Base-by-base conservation (phyloP, 176 grass and related monocot species). In the Thinopyrum elongatum region DNA sequence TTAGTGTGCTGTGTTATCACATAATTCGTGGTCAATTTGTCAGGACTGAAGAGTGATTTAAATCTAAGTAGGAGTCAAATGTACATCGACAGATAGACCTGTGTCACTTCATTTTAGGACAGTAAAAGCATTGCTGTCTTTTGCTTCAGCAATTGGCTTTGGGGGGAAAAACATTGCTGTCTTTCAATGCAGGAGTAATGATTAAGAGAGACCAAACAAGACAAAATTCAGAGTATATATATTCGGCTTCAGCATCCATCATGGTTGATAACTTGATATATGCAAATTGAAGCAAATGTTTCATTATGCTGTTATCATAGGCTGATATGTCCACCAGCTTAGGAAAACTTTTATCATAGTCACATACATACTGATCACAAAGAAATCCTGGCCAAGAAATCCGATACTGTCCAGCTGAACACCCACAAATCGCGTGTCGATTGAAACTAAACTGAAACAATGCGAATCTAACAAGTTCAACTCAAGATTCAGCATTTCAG, bases 221-320 rank as follows among this genome's bases (percentile, higher is more conserved):
- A 53, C 16, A 53, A 55, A 85, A 68, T 76, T n/a, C 35, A 83
- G 35, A 26, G 33, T 60, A 57, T 3, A 12, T 55, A 36, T 59
- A 10, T 19, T 70, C 4, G 17, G 26, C 26, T 10, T 64, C 31
- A 67, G 11, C 11, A 76, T 82, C 76, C 2, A 55, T 55, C 14
- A 51, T 51, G 47, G 47, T 51, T 33, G 0, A 66, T 66, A 33
- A 60, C 7, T 70, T 38, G 10, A 12, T 38, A 53, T 38, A 39
- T 42, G 22, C n/a, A 79, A 82, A 78, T 7, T 31, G 41, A 86
- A 86, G n/a, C 22, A 78, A 82, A 17, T 65, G 58, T 17, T 77
- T 0, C 36, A 9, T 25, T 64, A 42, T 22, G n/a, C n/a, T 19
- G 23, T 2, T n/a, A 80, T 22, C 3, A 51, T 27, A 57, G 28